These are phyloP conservation scores for Vachellia collinsii DNA, from an alignment of 306 rosid genomes.

Conservation along the genomic window DNA sequence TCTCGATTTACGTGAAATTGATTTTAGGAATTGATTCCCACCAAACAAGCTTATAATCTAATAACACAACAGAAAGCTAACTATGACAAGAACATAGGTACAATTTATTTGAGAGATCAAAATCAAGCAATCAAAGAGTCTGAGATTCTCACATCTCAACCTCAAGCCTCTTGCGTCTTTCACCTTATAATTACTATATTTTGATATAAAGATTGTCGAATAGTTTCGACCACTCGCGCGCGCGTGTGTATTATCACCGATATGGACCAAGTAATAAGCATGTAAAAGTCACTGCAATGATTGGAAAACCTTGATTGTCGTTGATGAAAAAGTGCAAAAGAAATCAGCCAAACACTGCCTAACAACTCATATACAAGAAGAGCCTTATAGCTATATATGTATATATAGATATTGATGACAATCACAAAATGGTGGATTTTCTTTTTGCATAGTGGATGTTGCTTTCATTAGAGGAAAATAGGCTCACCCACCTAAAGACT, in stretches of 20 bases:
- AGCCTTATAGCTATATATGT: too few relatives aligned
- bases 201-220: background rate
- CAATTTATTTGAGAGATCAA: conserved; percentile 7
- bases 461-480: background rate
- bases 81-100: background rate
- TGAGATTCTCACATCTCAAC: background rate
- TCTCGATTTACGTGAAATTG: too few relatives aligned
- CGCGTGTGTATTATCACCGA: background rate
- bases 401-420: background rate
- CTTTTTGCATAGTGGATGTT: background rate
- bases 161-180: background rate
- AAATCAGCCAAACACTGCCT: conserved; percentile 17
- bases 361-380: background rate
- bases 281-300: background rate
- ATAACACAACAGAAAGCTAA: background rate
- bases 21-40: too few relatives aligned
- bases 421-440: background rate
- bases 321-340: conserved; percentile 14
- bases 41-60: too few relatives aligned
- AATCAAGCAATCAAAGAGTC: background rate
- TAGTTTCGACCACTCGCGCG: background rate
- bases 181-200: background rate
- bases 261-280: background rate
- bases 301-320: background rate
- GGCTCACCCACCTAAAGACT: background rate